Evolutionary conservation across 495 filamentous ascomycete genomes (phyloP).

Genomic region (Aspergillus mulundensis): DNA sequence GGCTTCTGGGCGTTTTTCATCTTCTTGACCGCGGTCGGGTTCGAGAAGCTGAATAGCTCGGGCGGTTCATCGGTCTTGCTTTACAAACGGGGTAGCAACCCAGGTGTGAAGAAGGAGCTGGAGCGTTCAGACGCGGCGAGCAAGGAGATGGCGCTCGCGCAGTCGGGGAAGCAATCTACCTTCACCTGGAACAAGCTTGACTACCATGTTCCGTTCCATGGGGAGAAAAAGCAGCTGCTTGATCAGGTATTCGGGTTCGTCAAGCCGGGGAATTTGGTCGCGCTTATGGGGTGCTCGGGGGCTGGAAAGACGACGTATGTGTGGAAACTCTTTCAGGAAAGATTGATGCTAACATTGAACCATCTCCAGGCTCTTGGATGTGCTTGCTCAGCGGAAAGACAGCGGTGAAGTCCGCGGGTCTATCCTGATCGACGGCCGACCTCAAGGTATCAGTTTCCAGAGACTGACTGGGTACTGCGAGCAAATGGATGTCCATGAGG

Average conservation of each 20-base stretch:
- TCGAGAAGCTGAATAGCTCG: conserved; percentile 59
- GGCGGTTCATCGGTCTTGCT: conserved; percentile 59
- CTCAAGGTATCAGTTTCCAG: conserved; percentile 68
- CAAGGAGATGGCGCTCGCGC: conserved; percentile 4
- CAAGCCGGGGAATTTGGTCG: conserved; percentile 73
- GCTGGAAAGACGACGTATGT: conserved; percentile 82
- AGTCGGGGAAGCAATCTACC: conserved; percentile 30
- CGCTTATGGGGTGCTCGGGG: conserved; percentile 77
- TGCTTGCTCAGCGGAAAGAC: conserved; percentile 64
- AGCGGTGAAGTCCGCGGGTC: conserved; percentile 81
- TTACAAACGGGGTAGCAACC: conserved; percentile 53
- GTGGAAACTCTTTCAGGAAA: conserved; percentile 33
- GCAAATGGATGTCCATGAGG: conserved; percentile 76
- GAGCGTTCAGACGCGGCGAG: conserved; percentile 14
- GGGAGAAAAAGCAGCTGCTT: conserved; percentile 54
- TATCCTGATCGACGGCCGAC: conserved; percentile 78
- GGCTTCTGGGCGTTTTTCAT: conserved; percentile 73
- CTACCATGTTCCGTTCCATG: conserved; percentile 57
- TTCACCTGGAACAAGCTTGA: conserved; percentile 62
- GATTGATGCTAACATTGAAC: conserved; percentile 21
- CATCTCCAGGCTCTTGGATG: conserved; percentile 21
- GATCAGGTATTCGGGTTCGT: conserved; percentile 75
- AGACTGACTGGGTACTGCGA: conserved; percentile 74
- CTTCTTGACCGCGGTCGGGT: conserved; percentile 58
- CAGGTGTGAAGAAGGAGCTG: conserved; percentile 30